A percentile compares a stretch with the other conserved stretches of the same genome.
Conservation (phyloP, 2,329 filamentous ascomycete species). For the Claviceps sp. region DNA sequence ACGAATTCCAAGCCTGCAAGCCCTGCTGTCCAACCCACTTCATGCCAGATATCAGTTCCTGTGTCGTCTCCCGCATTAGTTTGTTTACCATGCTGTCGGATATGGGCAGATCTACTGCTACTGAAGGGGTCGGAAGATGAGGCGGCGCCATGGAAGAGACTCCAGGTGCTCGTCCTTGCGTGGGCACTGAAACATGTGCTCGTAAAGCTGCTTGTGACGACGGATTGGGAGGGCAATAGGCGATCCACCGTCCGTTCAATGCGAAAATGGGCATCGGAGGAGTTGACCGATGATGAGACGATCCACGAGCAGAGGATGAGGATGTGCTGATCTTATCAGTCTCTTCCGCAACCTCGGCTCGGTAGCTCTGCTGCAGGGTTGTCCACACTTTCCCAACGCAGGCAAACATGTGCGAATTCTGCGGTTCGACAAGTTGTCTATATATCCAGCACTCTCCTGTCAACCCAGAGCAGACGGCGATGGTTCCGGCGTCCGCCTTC, state of each 20-base stretch:
- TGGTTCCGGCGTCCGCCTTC: constrained; percentile 55
- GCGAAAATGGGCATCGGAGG: constrained; percentile 53
- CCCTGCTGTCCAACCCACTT: constrained; percentile 69
- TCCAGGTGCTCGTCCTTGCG: constrained; percentile 41
- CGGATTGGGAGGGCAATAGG: constrained; percentile 60
- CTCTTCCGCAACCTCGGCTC: constrained; percentile 34
- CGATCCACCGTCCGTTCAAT: constrained; percentile 61
- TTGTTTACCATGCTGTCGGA: constrained; percentile 61
- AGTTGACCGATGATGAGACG: constrained; percentile 19
- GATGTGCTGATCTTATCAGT: constrained; percentile 25
- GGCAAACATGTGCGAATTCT: constrained; percentile 33
- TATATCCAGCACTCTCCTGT: constrained; percentile 85
- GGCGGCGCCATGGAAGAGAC: constrained; percentile 51
- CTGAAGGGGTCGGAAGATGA: constrained; percentile 51
- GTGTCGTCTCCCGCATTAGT: constrained; percentile 65
- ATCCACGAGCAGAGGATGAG: constrained; percentile 16
- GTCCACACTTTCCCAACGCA: constrained; percentile 93
- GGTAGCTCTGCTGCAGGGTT: constrained; percentile 51
- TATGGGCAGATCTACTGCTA: constrained; percentile 58
- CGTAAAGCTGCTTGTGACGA: constrained; percentile 58
- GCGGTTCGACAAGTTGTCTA: constrained; percentile 30
- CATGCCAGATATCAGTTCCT: constrained; percentile 61
- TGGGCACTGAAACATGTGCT: constrained; percentile 46
- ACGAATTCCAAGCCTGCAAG: constrained; percentile 64
- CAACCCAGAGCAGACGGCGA: constrained; percentile 63